These are phyloP conservation scores for Plantago coronopus DNA, from an alignment of 305 asterid species.

Conservation along the genomic window DNA sequence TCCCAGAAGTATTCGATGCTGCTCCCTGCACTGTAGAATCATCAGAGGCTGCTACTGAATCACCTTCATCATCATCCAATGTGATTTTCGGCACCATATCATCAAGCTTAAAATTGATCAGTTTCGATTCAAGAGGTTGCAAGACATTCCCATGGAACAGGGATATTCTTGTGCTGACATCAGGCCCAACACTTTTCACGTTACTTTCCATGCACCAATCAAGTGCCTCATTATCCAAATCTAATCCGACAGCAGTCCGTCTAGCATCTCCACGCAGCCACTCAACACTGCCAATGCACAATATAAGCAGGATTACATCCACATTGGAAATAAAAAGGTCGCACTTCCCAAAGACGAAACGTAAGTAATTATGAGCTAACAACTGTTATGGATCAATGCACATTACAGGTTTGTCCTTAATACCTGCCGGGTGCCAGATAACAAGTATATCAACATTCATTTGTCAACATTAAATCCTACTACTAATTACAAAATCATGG, in stretches of 20 bases:
- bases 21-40: slow-evolving; percentile 24
- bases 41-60: slow-evolving; percentile 18
- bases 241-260: slow-evolving; percentile 87
- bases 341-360: background rate
- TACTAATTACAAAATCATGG: too few species aligned
- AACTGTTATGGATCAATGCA: background rate
- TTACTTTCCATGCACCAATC: slow-evolving; percentile 80
- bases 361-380: slow-evolving; percentile 8
- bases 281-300: slow-evolving; percentile 53
- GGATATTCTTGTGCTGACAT: slow-evolving; percentile 55
- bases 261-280: slow-evolving; percentile 84
- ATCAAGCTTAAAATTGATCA: slow-evolving; percentile 42
- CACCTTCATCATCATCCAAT: slow-evolving; percentile 35
- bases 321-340: background rate
- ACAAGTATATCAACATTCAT: too few species aligned
- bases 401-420: background rate
- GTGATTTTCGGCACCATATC: slow-evolving; percentile 34
- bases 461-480: too few species aligned
- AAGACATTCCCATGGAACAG: slow-evolving; percentile 84
- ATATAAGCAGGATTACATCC: slow-evolving; percentile 19
- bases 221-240: slow-evolving; percentile 79
- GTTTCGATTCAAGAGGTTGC: slow-evolving; percentile 63
- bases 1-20: slow-evolving; percentile 12
- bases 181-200: slow-evolving; percentile 67
- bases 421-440: too few species aligned